phyloP scores from a whole-genome alignment of 2,329 filamentous ascomycete species.

The Geosmithia flava region DNA sequence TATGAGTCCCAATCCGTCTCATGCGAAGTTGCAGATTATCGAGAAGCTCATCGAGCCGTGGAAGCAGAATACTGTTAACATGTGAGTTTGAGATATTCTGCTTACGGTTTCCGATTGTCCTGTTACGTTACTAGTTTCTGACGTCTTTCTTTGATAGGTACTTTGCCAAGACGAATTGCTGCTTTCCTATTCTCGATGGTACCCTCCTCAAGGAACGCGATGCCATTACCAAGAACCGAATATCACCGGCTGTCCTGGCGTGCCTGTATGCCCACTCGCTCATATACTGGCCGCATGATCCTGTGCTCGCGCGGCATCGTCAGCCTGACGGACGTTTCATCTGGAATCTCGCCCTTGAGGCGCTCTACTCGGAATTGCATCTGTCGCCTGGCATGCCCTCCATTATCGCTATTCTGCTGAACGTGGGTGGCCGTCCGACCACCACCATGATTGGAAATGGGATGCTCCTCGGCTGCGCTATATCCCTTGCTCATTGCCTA shows the following conservation, averaged over 20 bases:
- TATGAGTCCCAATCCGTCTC: conserved; percentile 22
- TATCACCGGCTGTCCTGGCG: conserved; percentile 43
- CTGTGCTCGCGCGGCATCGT: conserved; percentile 27
- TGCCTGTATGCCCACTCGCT: conserved; percentile 45
- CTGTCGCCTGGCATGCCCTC: conserved; percentile 46
- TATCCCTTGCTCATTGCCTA: conserved; percentile 39
- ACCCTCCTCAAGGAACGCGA: conserved; percentile 37
- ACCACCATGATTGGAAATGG: conserved; percentile 47
- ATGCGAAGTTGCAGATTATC: conserved; percentile 38
- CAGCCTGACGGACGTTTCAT: conserved; percentile 46
- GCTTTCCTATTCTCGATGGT: conserved; percentile 49
- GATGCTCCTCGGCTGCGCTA: conserved; percentile 33
- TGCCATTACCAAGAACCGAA: conserved; percentile 27
- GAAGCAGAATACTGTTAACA: conserved; percentile 32
- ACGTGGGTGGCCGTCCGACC: conserved; percentile 46
- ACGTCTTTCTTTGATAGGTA: conserved; percentile 23
- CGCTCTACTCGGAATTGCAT: conserved; percentile 46
- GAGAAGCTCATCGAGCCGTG: conserved; percentile 47
- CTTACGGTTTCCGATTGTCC: background rate
- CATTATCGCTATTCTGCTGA: conserved; percentile 43
- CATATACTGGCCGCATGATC: conserved; percentile 42
- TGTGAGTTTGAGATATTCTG: conserved; percentile 16
- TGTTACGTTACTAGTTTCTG: background rate
- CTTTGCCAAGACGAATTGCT: conserved; percentile 41
- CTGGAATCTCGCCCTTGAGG: conserved; percentile 49